These are phyloP conservation scores for Verbena officinalis DNA, from an alignment of 257 asterid genomes.

Conservation along the genomic window DNA sequence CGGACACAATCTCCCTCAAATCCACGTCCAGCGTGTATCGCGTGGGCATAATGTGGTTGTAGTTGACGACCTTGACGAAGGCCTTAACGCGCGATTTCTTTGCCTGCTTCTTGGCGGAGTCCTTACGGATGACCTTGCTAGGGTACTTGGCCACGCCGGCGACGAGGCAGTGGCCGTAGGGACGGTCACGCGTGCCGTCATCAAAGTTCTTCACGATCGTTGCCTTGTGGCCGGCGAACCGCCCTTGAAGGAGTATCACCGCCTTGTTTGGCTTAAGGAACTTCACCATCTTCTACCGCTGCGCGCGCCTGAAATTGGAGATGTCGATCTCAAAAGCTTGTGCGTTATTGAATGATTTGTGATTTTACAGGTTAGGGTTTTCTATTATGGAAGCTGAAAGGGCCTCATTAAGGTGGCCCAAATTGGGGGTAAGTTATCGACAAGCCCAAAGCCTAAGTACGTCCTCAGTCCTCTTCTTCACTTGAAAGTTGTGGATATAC, in stretches of 20 bases:
- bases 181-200: slow-evolving; percentile 45
- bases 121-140: slow-evolving; percentile 41
- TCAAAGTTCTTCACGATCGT: slow-evolving; percentile 40
- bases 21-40: slow-evolving; percentile 49
- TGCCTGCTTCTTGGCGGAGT: slow-evolving; percentile 42
- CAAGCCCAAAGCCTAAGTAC: too few species aligned
- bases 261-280: slow-evolving; percentile 46
- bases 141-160: slow-evolving; percentile 48
- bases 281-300: slow-evolving; percentile 39
- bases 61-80: slow-evolving; percentile 42
- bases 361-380: too few species aligned
- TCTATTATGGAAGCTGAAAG: too few species aligned
- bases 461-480: too few species aligned
- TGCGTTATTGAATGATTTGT: too few species aligned
- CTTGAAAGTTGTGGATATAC: too few species aligned
- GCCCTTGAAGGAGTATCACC: slow-evolving; percentile 44
- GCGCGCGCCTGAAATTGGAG: too few species aligned
- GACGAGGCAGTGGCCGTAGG: slow-evolving; percentile 46
- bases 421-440: too few species aligned
- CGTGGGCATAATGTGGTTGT: slow-evolving; percentile 49
- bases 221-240: slow-evolving; percentile 42
- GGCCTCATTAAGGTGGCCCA: too few species aligned
- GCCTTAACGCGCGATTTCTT: slow-evolving; percentile 49
- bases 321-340: too few species aligned
- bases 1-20: slow-evolving; percentile 33